Percentiles rank a stretch among this genome's conserved stretches.
Conservation (phyloP, 768 basidiomycete species). For the Agaricus subrufescens region DNA sequence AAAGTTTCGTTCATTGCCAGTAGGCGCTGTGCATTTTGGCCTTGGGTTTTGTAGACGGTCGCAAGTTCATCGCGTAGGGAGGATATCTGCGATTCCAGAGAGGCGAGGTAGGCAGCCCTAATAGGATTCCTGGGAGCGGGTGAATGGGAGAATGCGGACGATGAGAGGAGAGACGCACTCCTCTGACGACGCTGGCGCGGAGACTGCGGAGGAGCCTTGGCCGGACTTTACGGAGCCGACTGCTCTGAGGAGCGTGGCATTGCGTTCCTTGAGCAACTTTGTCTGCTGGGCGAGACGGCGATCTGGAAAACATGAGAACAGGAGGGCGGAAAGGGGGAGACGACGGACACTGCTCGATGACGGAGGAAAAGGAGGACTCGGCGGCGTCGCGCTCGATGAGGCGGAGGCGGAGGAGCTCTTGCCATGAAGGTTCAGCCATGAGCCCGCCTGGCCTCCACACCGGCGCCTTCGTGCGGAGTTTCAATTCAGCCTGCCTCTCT, state of each 20-base stretch:
- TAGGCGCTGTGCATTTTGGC: constrained; percentile 90
- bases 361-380: constrained; percentile 74
- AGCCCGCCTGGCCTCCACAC: constrained; percentile 6
- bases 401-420: constrained; percentile 73
- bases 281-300: constrained; percentile 90
- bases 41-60: constrained; percentile 93
- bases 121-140: constrained; percentile 64
- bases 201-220: constrained; percentile 57
- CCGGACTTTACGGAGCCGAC: constrained; percentile 68
- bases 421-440: constrained; percentile 84
- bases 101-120: constrained; percentile 81
- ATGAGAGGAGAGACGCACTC: constrained; percentile 48
- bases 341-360: constrained; percentile 89
- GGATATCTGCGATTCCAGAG: constrained; percentile 92
- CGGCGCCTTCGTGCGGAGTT: constrained; percentile 31
- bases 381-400: constrained; percentile 80
- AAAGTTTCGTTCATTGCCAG: constrained; percentile 94
- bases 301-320: constrained; percentile 44
- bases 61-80: constrained; percentile 89
- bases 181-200: constrained; percentile 57
- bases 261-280: constrained; percentile 87
- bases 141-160: constrained; percentile 12
- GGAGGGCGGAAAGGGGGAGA: constrained; percentile 10
- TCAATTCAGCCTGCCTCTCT: constrained; percentile 25
- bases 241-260: constrained; percentile 81